These are phyloP conservation scores for Trichosporon faecale DNA, from an alignment of 1,284 basidiomycete genomes.

Conservation along the genomic window DNA sequence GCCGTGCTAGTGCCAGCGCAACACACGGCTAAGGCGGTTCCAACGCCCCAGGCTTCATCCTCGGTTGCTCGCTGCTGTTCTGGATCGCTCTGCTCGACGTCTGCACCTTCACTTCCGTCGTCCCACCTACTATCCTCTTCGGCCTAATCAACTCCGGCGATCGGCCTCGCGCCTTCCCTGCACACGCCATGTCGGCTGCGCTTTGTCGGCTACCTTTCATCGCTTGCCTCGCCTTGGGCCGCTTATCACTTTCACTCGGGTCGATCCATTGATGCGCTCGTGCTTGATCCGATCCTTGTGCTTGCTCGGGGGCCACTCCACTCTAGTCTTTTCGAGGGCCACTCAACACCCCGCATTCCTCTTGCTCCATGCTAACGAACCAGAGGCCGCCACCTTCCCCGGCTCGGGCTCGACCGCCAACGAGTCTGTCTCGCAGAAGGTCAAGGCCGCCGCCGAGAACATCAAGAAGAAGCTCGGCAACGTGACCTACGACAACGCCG, in stretches of 20 bases:
- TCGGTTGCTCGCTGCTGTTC: background rate
- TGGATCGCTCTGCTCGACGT: background rate
- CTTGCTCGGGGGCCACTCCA: background rate
- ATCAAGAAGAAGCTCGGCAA: slow-evolving; percentile 8
- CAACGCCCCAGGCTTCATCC: background rate
- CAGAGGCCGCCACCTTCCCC: slow-evolving; percentile 10
- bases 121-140: too few species aligned
- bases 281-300: too few species aligned
- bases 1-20: background rate
- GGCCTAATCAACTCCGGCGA: too few species aligned
- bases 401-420: background rate
- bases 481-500: slow-evolving; percentile 4
- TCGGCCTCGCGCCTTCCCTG: background rate
- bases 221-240: background rate
- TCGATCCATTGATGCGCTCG: background rate
- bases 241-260: too few species aligned
- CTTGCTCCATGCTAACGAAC: background rate
- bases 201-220: background rate
- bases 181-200: background rate
- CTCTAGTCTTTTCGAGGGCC: too few species aligned
- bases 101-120: too few species aligned
- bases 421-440: background rate
- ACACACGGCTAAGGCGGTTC: background rate
- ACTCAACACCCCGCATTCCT: background rate
- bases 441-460: slow-evolving; percentile 8